A percentile compares a stretch with the other conserved stretches of the same genome.
These are phyloP conservation scores for Oryza longistaminata DNA, from an alignment of 176 grass and related monocot genomes.

Conservation along the genomic window DNA sequence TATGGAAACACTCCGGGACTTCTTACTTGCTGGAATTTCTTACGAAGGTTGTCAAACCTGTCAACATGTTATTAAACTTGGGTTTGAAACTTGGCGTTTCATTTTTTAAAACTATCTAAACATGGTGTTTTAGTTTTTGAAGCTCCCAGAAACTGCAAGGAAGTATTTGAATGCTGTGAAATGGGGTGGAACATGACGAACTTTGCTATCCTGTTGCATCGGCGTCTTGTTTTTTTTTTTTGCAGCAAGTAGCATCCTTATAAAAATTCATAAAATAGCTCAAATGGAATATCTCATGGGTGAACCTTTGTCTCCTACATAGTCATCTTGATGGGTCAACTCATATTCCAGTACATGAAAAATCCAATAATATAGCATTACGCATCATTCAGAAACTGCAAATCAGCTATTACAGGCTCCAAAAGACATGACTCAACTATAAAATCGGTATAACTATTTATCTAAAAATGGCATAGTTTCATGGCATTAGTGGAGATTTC, in stretches of 20 bases:
- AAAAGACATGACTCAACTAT: not conserved
- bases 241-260: not conserved
- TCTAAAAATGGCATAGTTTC: not conserved
- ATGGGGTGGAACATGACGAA: too few species aligned
- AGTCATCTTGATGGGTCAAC: not conserved
- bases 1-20: not conserved
- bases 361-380: slow-evolving; percentile 27
- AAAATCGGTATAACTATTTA: slow-evolving; percentile 20
- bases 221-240: too few species aligned
- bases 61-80: not conserved
- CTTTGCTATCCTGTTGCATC: too few species aligned
- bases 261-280: slow-evolving; percentile 25
- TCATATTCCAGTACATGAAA: not conserved
- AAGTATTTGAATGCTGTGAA: too few species aligned
- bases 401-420: slow-evolving; percentile 18
- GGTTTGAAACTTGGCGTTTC: not conserved
- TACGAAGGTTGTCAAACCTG: not conserved
- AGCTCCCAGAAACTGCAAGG: too few species aligned
- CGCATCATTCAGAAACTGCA: not conserved
- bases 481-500: not conserved
- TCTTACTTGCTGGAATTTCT: not conserved
- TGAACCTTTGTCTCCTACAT: slow-evolving; percentile 17
- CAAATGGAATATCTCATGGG: slow-evolving; percentile 1
- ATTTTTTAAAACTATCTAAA: too few species aligned
- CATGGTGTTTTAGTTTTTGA: too few species aligned